Conservation (phyloP, 306 rosid genomes). For the Hippophae rhamnoides region DNA sequence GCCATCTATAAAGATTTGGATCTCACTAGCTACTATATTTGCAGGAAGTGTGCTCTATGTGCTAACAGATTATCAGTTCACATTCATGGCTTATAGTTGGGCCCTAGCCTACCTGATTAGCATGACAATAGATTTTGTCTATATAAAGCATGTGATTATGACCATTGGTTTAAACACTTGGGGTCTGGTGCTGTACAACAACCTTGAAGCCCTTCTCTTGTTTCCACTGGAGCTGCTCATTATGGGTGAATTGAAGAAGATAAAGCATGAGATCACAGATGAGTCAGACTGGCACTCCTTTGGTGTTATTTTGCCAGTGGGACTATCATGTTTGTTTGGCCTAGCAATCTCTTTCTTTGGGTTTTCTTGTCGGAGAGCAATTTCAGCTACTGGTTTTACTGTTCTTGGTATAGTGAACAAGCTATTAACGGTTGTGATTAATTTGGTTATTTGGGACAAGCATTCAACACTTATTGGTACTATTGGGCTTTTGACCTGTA, state of each 20-base stretch:
- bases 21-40: conserved; percentile 58
- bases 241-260: conserved; percentile 2
- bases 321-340: conserved; percentile 60
- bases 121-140: conserved; percentile 69
- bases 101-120: conserved; percentile 61
- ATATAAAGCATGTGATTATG: conserved; percentile 70
- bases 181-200: conserved; percentile 53
- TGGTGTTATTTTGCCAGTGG: conserved; percentile 51
- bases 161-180: conserved; percentile 71
- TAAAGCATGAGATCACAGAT: conserved; percentile 54
- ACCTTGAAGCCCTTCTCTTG: too few species aligned
- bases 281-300: conserved; percentile 60
- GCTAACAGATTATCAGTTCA: conserved; percentile 60
- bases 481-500: conserved; percentile 55
- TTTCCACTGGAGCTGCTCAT: too few species aligned
- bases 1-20: conserved; percentile 61
- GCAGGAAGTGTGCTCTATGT: conserved; percentile 70
- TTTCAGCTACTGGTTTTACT: too few species aligned
- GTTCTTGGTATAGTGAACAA: too few species aligned
- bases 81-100: conserved; percentile 59
- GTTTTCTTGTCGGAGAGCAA: too few species aligned
- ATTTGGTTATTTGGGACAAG: conserved; percentile 40
- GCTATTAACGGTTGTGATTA: too few species aligned
- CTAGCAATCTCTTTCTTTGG: conserved; percentile 47
- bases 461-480: conserved; percentile 65